Evolutionary conservation across 768 basidiomycete species (phyloP).

Genomic region (Lentinula sp.): DNA sequence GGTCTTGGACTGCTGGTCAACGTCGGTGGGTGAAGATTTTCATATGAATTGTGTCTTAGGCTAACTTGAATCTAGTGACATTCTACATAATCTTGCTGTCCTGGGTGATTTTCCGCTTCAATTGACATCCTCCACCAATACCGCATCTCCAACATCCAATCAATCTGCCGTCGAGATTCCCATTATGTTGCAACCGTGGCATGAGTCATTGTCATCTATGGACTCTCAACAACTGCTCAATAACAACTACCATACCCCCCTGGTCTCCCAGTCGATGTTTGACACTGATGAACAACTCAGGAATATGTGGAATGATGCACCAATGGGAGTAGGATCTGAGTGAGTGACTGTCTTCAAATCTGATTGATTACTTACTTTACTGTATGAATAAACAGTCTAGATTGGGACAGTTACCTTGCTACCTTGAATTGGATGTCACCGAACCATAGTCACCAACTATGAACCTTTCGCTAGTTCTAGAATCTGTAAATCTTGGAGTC

Average conservation of each 20-base stretch:
- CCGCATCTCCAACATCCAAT: background rate
- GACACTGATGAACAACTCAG: background rate
- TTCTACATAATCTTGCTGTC: background rate
- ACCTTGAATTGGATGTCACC: background rate
- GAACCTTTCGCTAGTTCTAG: background rate
- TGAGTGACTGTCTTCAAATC: background rate
- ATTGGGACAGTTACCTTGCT: background rate
- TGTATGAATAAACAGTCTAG: background rate
- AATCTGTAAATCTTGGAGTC: background rate
- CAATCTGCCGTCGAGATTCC: background rate
- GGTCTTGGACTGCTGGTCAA: background rate
- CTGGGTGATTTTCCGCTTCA: background rate
- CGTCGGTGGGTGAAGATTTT: background rate
- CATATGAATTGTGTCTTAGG: background rate
- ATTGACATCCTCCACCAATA: background rate
- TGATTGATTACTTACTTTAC: background rate
- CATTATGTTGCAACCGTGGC: no score
- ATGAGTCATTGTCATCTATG: background rate
- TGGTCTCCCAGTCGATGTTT: background rate
- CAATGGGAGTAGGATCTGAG: slow-evolving; percentile 1
- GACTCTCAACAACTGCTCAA: background rate
- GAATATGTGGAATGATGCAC: slow-evolving; percentile 5
- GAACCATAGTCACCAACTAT: background rate
- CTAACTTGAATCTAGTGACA: background rate
- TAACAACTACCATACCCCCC: background rate